Base-by-base conservation (phyloP, 2,329 filamentous ascomycete genomes). In the Hymenoscyphus fructigenus region DNA sequence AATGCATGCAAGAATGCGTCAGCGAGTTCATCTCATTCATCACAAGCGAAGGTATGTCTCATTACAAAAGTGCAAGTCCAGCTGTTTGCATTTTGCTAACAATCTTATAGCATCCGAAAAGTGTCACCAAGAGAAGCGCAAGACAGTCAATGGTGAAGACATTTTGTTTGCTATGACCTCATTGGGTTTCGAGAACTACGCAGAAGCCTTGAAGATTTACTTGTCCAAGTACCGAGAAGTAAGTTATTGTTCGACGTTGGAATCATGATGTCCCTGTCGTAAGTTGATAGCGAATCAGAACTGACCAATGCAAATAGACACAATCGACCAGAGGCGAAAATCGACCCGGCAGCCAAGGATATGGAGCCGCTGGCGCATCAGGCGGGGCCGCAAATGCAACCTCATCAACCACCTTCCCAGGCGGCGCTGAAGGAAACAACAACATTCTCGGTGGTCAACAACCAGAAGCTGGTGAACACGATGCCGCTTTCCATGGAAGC, bases 21-120 rank as follows among this genome's bases (percentile, higher is more conserved):
- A 97, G 93, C 88, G 95, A 99, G 81, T 99, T 99, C 79, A 99
- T 99, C 82, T 97, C 92, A 6, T 99, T 99, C 84, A 98, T 99
- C 77, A 99, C 95, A 41, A 98, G 94, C 78, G 95, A 99, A 85
- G 95, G 95, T 97, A 79, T 76, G 90, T 82, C 60, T 38, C 44
- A 50, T 50, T 20, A 10, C 44, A 23, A 50, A 23, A 50, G n/a
- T 23, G n/a, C 17, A 50, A 50, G 44, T 20, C 17, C n/a, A 0
- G 44, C 44, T 1, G 44, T 36, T 34, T 28, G 58, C 67, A 41
- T 59, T 60, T 20, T 63, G 50, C 69, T 74, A 65, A 67, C 68
- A 59, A 65, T 69, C 57, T 59, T 63, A 77, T 76, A 98, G 95
- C 95, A 32, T 98, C 95, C 68, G 95, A 99, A 79, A 99, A 99